phyloP scores from a whole-genome alignment of 768 basidiomycete genomes.

The Omphalotus guepiniiformis region DNA sequence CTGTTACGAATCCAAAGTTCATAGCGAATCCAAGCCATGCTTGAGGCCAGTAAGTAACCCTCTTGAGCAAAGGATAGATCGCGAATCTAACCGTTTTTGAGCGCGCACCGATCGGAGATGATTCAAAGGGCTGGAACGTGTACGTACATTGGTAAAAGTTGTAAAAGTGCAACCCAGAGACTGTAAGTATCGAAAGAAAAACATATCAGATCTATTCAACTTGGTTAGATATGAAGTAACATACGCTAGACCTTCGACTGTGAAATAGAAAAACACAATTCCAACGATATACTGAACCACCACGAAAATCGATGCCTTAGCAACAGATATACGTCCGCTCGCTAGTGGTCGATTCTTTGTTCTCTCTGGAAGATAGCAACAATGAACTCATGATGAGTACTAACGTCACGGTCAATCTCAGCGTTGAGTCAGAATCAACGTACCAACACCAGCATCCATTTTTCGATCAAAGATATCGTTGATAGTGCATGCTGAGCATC shows the following conservation, averaged over 20 bases:
- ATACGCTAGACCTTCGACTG: slow-evolving; percentile 30
- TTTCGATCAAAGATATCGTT: slow-evolving; percentile 54
- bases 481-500: slow-evolving; percentile 48
- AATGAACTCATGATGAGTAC: too few species aligned
- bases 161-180: slow-evolving; percentile 38
- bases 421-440: slow-evolving; percentile 16
- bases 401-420: too few species aligned
- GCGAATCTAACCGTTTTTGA: slow-evolving; percentile 27
- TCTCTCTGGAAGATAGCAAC: too few species aligned
- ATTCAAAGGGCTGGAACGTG: neutral
- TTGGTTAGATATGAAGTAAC: slow-evolving; percentile 11
- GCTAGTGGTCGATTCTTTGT: slow-evolving; percentile 45
- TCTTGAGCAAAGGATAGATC: slow-evolving; percentile 52
- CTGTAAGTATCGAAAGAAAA: slow-evolving; percentile 26
- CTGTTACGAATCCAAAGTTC: slow-evolving; percentile 49
- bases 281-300: slow-evolving; percentile 37
- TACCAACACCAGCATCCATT: slow-evolving; percentile 51
- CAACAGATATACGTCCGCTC: slow-evolving; percentile 43
- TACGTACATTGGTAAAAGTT: slow-evolving; percentile 42
- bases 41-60: slow-evolving; percentile 58
- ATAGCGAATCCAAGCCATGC: slow-evolving; percentile 58
- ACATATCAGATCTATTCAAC: too few species aligned
- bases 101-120: neutral
- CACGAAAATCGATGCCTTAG: slow-evolving; percentile 36
- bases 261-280: slow-evolving; percentile 33